Evolutionary conservation across 2,329 filamentous ascomycete species (phyloP).

Genomic region (Daldinia eschscholtzii): DNA sequence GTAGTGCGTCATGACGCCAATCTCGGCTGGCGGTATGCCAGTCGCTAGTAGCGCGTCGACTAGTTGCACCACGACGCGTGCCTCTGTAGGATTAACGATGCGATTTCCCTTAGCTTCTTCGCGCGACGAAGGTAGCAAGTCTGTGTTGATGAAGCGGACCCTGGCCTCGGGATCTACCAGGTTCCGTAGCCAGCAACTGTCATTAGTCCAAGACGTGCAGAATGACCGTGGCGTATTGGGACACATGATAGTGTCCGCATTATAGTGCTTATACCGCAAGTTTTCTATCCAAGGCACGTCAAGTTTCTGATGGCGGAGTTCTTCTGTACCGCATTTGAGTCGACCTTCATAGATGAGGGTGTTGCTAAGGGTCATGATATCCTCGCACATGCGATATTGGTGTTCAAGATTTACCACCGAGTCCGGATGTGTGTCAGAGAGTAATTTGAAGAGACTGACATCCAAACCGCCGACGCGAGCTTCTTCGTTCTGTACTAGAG

Average conservation of each 20-base stretch:
- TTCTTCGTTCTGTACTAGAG: slow-evolving; percentile 91
- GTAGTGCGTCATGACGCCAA: slow-evolving; percentile 98
- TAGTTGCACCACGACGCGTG: slow-evolving; percentile 80
- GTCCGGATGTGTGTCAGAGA: slow-evolving; percentile 88
- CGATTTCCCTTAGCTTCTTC: slow-evolving; percentile 86
- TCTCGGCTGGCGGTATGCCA: slow-evolving; percentile 80
- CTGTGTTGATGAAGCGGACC: slow-evolving; percentile 91
- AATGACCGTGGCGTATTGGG: slow-evolving; percentile 61
- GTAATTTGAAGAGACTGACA: slow-evolving; percentile 90
- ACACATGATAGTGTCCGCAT: slow-evolving; percentile 60
- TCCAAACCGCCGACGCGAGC: slow-evolving; percentile 89
- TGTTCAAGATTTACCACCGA: slow-evolving; percentile 94
- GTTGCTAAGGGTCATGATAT: slow-evolving; percentile 95
- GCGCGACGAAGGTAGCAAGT: slow-evolving; percentile 73
- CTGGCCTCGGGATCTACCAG: slow-evolving; percentile 77
- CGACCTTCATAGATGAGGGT: slow-evolving; percentile 91
- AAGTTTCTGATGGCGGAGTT: slow-evolving; percentile 77
- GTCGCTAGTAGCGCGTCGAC: slow-evolving; percentile 81
- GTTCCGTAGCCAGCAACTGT: slow-evolving; percentile 80
- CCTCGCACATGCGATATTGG: slow-evolving; percentile 98
- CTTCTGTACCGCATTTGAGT: slow-evolving; percentile 87
- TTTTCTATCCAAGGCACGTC: slow-evolving; percentile 74
- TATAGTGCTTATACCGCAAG: slow-evolving; percentile 71
- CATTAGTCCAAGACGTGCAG: slow-evolving; percentile 65
- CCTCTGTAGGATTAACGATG: slow-evolving; percentile 90